Conservation (phyloP, 1,139 yeast genomes). For the Blastobotrys capitulatus region DNA sequence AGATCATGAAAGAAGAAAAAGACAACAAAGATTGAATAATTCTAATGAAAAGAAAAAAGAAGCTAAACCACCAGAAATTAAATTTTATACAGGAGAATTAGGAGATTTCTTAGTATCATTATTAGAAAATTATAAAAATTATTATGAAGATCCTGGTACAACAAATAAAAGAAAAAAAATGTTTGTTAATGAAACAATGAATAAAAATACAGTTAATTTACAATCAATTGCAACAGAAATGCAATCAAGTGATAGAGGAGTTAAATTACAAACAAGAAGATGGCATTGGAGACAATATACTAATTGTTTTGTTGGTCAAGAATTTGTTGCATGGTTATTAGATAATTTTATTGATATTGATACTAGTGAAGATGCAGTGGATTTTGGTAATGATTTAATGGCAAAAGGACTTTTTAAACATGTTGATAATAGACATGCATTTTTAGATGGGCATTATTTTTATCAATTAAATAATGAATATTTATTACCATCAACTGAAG, state of each 20-base stretch:
- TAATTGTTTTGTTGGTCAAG: constrained; percentile 80
- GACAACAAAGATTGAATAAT: background rate
- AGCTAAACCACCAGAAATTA: constrained; percentile 64
- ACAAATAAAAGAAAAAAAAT: constrained; percentile 30
- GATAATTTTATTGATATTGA: constrained; percentile 74
- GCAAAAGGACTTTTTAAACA: constrained; percentile 66
- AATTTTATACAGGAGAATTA: constrained; percentile 75
- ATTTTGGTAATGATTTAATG: constrained; percentile 74
- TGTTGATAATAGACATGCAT: constrained; percentile 76
- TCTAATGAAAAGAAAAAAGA: constrained; percentile 37
- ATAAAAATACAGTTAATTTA: constrained; percentile 38
- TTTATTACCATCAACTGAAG: constrained; percentile 19
- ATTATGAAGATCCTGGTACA: constrained; percentile 18
- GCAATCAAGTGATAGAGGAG: constrained; percentile 45
- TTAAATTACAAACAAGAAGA: constrained; percentile 65
- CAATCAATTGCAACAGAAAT: constrained; percentile 56
- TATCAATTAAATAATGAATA: constrained; percentile 65
- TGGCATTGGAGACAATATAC: constrained; percentile 87
- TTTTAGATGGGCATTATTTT: constrained; percentile 89
- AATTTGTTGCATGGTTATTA: constrained; percentile 77
- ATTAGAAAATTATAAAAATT: constrained; percentile 13
- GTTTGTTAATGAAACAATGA: constrained; percentile 35
- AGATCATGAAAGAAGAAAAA: constrained; percentile 32
- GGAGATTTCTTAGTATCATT: constrained; percentile 59
- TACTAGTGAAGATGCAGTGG: constrained; percentile 75